phyloP scores from a whole-genome alignment of 768 basidiomycete species.

The Calocybe cyanea region DNA sequence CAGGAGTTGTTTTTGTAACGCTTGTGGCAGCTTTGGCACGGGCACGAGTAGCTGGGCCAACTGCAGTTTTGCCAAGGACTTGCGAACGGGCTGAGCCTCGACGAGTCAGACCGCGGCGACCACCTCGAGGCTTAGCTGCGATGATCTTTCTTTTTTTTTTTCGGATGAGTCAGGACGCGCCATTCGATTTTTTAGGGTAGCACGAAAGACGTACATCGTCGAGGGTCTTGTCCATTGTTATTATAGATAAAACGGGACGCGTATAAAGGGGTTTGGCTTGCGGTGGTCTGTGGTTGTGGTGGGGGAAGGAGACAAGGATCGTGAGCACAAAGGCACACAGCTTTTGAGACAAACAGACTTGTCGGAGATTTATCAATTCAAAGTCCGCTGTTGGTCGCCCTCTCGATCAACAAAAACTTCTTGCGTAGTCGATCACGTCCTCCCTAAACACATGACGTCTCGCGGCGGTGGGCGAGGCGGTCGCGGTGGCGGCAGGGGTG shows the following conservation, averaged over 20 bases:
- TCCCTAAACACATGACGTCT: slow-evolving; percentile 28
- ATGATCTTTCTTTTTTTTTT: slow-evolving; percentile 53
- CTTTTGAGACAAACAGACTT: slow-evolving; percentile 20
- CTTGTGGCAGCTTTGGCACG: slow-evolving; percentile 41
- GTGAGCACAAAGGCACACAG: slow-evolving; percentile 13
- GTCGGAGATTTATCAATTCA: slow-evolving; percentile 39
- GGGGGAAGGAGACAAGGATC: slow-evolving; percentile 12
- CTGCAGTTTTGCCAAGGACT: slow-evolving; percentile 52
- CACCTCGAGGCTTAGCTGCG: slow-evolving; percentile 51
- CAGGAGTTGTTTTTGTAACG: slow-evolving; percentile 31
- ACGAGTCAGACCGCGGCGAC: slow-evolving; percentile 40
- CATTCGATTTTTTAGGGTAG: slow-evolving; percentile 14
- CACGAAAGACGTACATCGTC: slow-evolving; percentile 58
- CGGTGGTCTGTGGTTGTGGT: slow-evolving; percentile 23
- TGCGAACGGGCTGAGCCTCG: slow-evolving; percentile 50
- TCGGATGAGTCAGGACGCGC: slow-evolving; percentile 17
- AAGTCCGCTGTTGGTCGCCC: slow-evolving; percentile 23
- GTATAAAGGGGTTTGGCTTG: slow-evolving; percentile 22
- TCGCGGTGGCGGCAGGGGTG: slow-evolving; percentile 39
- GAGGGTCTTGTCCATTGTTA: slow-evolving; percentile 76
- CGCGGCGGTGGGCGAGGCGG: slow-evolving; percentile 37
- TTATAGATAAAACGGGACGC: slow-evolving; percentile 8
- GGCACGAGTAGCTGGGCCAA: slow-evolving; percentile 49
- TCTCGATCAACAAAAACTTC: slow-evolving; percentile 7
- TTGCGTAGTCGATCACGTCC: too few species aligned